Percentiles rank a stretch among this genome's conserved stretches.
These are phyloP conservation scores for Zymoseptoria crescenta DNA, from an alignment of 2,329 filamentous ascomycete species.

Conservation along the genomic window DNA sequence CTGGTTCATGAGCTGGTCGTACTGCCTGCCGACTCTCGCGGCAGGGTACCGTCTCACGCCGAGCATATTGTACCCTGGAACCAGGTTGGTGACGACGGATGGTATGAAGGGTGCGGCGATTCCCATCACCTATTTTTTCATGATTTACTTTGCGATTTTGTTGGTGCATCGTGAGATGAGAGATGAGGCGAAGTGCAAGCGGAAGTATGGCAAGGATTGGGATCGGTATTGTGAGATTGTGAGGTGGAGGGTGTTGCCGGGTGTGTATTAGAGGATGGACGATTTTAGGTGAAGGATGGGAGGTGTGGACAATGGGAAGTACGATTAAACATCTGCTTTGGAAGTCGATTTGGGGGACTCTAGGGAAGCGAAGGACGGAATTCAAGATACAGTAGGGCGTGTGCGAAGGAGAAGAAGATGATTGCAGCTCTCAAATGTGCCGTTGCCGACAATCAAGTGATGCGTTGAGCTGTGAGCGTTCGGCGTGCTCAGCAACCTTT, in stretches of 20 bases:
- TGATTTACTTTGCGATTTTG: constrained; percentile 82
- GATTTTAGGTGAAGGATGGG: background rate
- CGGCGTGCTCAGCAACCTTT: no score
- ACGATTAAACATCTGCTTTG: background rate
- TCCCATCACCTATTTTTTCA: constrained; percentile 87
- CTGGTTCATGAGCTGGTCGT: constrained; percentile 90
- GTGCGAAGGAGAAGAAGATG: no score
- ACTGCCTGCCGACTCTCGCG: constrained; percentile 75
- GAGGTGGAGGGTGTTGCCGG: constrained; percentile 73
- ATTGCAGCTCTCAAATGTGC: no score
- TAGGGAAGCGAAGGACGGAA: background rate
- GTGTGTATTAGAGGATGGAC: constrained; percentile 56
- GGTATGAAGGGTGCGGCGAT: constrained; percentile 73
- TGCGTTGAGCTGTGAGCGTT: no score
- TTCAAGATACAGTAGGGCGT: no score
- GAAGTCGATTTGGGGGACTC: background rate
- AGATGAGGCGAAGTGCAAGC: constrained; percentile 83
- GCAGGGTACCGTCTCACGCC: constrained; percentile 69
- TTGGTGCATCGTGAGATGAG: constrained; percentile 78
- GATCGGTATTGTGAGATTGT: constrained; percentile 78
- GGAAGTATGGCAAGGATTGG: constrained; percentile 93
- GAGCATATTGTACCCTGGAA: constrained; percentile 47
- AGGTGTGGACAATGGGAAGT: background rate
- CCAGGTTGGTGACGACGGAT: constrained; percentile 49
- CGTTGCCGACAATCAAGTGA: no score